Percentiles rank a stretch among this genome's conserved stretches.
Conservation (phyloP, 2,329 filamentous ascomycete species). For the Talaromyces marneffei region DNA sequence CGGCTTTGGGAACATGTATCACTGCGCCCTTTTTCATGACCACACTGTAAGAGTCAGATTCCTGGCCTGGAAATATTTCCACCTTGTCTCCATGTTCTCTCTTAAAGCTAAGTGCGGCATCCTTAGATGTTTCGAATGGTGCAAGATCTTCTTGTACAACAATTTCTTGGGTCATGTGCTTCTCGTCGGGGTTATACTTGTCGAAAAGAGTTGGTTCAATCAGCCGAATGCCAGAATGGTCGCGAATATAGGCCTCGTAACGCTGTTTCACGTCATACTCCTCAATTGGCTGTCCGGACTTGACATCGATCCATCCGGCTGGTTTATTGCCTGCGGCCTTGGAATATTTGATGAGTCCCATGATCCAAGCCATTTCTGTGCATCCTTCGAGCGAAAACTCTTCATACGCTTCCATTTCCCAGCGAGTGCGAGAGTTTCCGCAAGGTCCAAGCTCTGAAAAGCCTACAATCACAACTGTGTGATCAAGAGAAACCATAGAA, state of each 20-base stretch:
- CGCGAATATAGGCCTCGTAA: slow-evolving; percentile 93
- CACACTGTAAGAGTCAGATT: slow-evolving; percentile 89
- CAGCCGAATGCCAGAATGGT: slow-evolving; percentile 93
- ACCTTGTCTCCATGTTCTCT: slow-evolving; percentile 95
- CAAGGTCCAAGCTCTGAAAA: slow-evolving; percentile 91
- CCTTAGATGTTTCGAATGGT: slow-evolving; percentile 93
- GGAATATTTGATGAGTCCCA: slow-evolving; percentile 98
- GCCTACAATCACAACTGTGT: slow-evolving; percentile 93
- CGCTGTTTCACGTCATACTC: slow-evolving; percentile 97
- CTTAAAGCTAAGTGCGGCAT: slow-evolving; percentile 94
- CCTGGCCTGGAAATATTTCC: slow-evolving; percentile 89
- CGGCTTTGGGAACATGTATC: slow-evolving; percentile 91
- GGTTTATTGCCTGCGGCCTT: slow-evolving; percentile 63
- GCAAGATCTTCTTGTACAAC: slow-evolving; percentile 96
- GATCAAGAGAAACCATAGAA: slow-evolving; percentile 97
- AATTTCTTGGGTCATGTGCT: slow-evolving; percentile 94
- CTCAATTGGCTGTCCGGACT: slow-evolving; percentile 88
- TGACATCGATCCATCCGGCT: slow-evolving; percentile 88
- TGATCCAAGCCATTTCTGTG: slow-evolving; percentile 99
- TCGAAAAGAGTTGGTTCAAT: slow-evolving; percentile 96
- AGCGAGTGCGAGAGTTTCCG: slow-evolving; percentile 96
- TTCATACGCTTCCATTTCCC: slow-evolving; percentile 98
- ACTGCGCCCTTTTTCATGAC: slow-evolving; percentile 92
- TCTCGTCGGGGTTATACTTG: slow-evolving; percentile 94
- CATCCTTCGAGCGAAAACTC: slow-evolving; percentile 96